Base-by-base conservation (phyloP, 169 alveolate genomes). In the Eimeria tenella region DNA sequence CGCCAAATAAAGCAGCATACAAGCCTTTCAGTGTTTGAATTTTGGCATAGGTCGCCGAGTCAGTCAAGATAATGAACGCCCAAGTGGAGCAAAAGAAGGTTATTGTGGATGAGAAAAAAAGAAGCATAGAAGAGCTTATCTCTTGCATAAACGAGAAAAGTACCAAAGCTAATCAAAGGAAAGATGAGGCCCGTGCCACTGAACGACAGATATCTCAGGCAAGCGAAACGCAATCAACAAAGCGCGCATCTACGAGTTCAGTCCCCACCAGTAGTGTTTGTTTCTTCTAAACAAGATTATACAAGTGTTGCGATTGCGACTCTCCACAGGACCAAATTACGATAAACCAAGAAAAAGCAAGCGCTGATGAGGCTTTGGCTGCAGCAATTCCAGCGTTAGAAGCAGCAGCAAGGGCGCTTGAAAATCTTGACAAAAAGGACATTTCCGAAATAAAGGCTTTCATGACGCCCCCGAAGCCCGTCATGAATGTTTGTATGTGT, bases 331-430 rank as follows among this genome's bases (percentile, higher is more conserved):
- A 94, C 68, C 93, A 89, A 60, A 63, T 74, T 49, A 90, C 90
- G 58, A 97, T 97, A 63, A 95, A 94, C 10, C 95, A 94, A 42
- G 98, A 96, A 58, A 95, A 97, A 95, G 97, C 94, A 23, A 97
- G 97, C 81, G 99, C 99, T 4, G 97, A 97, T 82, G 97, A 96
- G 89, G 98, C 98, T 13, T 93, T 98, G 75, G 97, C 96, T 65
- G 98, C 96, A 53, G 99, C 99, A 7, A 68, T 96, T 68, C 99
- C 99, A 8, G 98, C 98, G 6, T 94, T 97, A 56, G 98, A 97
- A 79, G 97, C 96, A 23, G 99, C 99, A 11, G 97, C 97, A 42
- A 93, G 95, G 53, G 99, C 98, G 15, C 95, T 98, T 56, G 97
- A 94, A 86, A 96, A 94, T 53, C 92, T 97, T 13, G 96, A 97